These are phyloP conservation scores for Calycina herbarum DNA, from an alignment of 2,329 filamentous ascomycete species.

Conservation along the genomic window DNA sequence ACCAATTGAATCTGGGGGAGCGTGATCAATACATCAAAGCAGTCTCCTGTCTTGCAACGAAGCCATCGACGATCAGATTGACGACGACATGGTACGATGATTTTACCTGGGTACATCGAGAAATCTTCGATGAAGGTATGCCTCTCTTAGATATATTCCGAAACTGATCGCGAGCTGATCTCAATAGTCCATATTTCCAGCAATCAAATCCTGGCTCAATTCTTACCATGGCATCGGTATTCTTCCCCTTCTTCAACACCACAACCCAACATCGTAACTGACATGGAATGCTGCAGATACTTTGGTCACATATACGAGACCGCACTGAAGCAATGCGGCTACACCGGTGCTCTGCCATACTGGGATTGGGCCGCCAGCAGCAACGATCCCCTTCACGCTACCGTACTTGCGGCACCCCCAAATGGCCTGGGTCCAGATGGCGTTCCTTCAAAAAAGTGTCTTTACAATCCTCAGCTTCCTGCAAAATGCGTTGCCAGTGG, in stretches of 20 bases:
- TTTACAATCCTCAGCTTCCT: constrained; percentile 1
- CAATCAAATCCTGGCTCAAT: constrained; percentile 26
- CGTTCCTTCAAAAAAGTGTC: constrained; percentile 11
- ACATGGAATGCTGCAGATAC: background rate
- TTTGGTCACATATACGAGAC: constrained; percentile 35
- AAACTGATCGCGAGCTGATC: background rate
- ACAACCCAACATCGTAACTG: background rate
- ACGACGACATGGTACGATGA: constrained; percentile 16
- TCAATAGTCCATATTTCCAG: constrained; percentile 7
- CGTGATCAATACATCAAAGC: constrained; percentile 17
- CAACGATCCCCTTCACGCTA: constrained; percentile 7
- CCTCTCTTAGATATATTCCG: background rate
- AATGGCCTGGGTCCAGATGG: constrained; percentile 14
- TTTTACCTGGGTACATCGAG: constrained; percentile 14
- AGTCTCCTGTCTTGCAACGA: constrained; percentile 14
- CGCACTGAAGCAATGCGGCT: constrained; percentile 26
- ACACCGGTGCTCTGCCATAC: constrained; percentile 12
- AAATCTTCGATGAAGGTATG: constrained; percentile 11
- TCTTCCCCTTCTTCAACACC: constrained; percentile 26
- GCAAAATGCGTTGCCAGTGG: constrained; percentile 11
- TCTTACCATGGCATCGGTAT: constrained; percentile 42
- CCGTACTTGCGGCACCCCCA: background rate
- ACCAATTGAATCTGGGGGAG: constrained; percentile 7
- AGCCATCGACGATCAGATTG: constrained; percentile 11
- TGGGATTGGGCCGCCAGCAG: constrained; percentile 9